Evolutionary conservation across 257 asterid genomes (phyloP), one percentile per base, ranked within the genome.

Genomic region (Coffea eugenioides): DNA sequence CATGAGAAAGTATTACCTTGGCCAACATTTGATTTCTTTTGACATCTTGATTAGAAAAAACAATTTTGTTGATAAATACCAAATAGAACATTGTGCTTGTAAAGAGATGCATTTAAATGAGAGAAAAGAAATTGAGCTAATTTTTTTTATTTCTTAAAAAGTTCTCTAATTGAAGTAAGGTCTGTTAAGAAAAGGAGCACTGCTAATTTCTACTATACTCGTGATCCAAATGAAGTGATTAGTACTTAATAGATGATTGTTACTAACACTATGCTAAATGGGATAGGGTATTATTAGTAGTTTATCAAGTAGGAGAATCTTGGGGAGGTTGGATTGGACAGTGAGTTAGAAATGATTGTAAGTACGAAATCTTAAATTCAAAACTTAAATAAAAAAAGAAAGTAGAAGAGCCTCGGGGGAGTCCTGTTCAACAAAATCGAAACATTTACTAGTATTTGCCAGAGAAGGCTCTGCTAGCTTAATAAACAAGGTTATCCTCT

Each of bases 401-500:
- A 31, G 48, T 62, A 5, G 31, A 36, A 48, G 0, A 81, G 18
- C 43, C 27, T 64, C 80, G 23, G 77, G 77, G 83, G 10, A 77
- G 14, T 51, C 80, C 71, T 4, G 74, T 85, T 61, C 46, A 66
- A 80, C 83, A 23, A 75, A 76, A 54, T 2, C 61, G 39, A 67
- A 14, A 27, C 52, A 21, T 73, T 76, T 70, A 73, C 18, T 79
- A n/a, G n/a, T n/a, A 85, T 43, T 43, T 51, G 46, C 65, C 45
- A 13, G 62, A 71, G 65, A 73, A 68, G 68, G 80, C 66, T 65
- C 71, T 25, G 73, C 67, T 57, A 70, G 66, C 81, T 2, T 73
- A 79, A 75, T 84, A 75, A 80, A 87, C 61, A 81, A 88, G 48
- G 23, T 80, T 84, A 84, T 84, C 86, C 75, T 46, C 66, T 4